phyloP scores from a whole-genome alignment of 345 rosid genomes.

The Noccaea caerulescens region DNA sequence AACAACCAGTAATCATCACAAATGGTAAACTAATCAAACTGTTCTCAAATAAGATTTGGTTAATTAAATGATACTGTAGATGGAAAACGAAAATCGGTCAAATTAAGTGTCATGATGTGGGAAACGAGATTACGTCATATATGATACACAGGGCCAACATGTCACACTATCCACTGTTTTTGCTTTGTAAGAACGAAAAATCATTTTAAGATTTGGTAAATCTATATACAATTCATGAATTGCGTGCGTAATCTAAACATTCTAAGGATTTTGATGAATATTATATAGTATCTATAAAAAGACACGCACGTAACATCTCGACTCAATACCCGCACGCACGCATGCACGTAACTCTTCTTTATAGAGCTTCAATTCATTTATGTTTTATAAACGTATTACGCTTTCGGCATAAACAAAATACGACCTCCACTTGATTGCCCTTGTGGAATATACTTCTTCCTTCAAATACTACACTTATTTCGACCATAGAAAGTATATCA shows the following conservation, averaged over 20 bases:
- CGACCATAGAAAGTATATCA: not conserved
- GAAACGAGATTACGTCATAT: conserved; percentile 35
- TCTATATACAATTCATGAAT: conserved; percentile 34
- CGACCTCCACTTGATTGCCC: not conserved
- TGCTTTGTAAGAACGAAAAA: conserved; percentile 31
- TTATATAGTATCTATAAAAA: conserved; percentile 44
- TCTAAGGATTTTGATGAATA: conserved; percentile 26
- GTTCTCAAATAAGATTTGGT: not conserved
- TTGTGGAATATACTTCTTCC: not conserved
- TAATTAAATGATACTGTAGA: not conserved
- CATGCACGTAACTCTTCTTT: conserved; percentile 32
- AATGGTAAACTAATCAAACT: not conserved
- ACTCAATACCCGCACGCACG: conserved; percentile 38
- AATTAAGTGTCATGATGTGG: conserved; percentile 25
- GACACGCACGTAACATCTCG: conserved; percentile 44
- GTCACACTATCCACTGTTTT: conserved; percentile 14
- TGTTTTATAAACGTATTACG: conserved; percentile 3
- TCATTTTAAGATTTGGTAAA: conserved; percentile 38
- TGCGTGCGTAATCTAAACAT: conserved; percentile 39
- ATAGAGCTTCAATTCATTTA: conserved; percentile 16
- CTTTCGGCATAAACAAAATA: conserved; percentile 6
- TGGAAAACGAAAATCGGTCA: not conserved
- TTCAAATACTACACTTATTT: not conserved
- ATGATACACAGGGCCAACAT: conserved; percentile 14
- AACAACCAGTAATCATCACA: not conserved